phyloP scores from a whole-genome alignment of 1,139 yeast genomes.

The Magnusiomyces tetraspermus region DNA sequence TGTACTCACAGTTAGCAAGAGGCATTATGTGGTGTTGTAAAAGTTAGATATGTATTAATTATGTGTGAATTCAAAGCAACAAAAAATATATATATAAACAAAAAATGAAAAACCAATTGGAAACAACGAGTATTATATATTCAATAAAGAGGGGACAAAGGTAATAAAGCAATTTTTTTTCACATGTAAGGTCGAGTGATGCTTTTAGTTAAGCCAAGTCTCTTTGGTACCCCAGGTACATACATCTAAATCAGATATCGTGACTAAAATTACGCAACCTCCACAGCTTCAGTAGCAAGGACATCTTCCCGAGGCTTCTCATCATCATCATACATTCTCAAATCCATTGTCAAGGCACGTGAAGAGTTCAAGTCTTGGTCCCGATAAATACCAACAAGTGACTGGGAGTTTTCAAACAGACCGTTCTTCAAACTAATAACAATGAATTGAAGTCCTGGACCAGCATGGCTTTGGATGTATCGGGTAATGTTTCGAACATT shows the following conservation, averaged over 20 bases:
- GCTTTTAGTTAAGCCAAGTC: no score
- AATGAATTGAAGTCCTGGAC: conserved; percentile 78
- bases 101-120: no score
- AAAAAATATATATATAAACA: no score
- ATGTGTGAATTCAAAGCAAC: no score
- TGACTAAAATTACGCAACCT: background rate
- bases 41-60: background rate
- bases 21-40: background rate
- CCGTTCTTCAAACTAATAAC: conserved; percentile 87
- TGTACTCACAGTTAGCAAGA: background rate
- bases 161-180: no score
- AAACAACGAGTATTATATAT: no score
- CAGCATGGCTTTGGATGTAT: conserved; percentile 68
- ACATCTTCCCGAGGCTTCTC: background rate
- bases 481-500: conserved; percentile 80
- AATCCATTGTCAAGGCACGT: conserved; percentile 43
- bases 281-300: background rate
- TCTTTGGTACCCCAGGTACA: no score
- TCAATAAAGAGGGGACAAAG: no score
- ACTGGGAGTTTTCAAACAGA: conserved; percentile 79
- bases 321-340: conserved; percentile 16
- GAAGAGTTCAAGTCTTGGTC: conserved; percentile 74
- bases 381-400: conserved; percentile 86
- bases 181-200: no score
- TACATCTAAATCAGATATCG: no score